Evolutionary conservation across 805 yeast genomes (phyloP), one percentile per base, ranked within the genome.

Genomic region (Kodamaea sagamina): DNA sequence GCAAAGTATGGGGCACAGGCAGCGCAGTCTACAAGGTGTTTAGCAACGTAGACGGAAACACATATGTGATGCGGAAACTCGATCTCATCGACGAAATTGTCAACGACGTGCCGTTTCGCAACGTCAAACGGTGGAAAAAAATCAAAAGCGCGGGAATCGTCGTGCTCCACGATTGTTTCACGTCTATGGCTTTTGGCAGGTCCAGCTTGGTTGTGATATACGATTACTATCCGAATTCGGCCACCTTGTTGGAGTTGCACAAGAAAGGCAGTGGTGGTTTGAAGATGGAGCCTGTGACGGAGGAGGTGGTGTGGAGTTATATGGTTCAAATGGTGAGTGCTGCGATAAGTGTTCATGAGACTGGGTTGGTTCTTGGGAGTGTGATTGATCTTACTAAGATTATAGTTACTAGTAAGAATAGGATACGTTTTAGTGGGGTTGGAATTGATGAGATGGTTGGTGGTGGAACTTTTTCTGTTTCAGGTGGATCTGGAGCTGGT

Each of bases 151-250:
- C 69, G 49, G 82, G 84, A 53, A 67, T 88, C 16, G 86, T 86
- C 1, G 72, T 76, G 31, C 65, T 89, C 4, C 75, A 78, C 32
- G 97, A 90, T 58, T 89, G 93, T 5, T 92, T 93, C 61, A 84
- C 96, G 1, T 81, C 92, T 4, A 78, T 89, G 44, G 84, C 89
- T 4, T 93, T 93, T 68, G 92, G 88, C 34, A 54, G 52, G 40
- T 55, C 65, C 10, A 82, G 93, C 1, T 71, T 93, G 44, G 75
- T 89, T 32, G 68, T 89, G 34, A 84, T 86, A 4, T 88, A 89
- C 63, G 97, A 92, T 57, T 93, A 81, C 61, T 86, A 77, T 61
- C 97, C 99, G 17, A 71, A 80, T 47, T 76, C 95, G 1, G 68
- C 69, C 43, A 86, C 95, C 1, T 66, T 92, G 37, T 68, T 72